phyloP scores from a whole-genome alignment of 2,329 filamentous ascomycete species.

The Chaetomiaceae sp. region DNA sequence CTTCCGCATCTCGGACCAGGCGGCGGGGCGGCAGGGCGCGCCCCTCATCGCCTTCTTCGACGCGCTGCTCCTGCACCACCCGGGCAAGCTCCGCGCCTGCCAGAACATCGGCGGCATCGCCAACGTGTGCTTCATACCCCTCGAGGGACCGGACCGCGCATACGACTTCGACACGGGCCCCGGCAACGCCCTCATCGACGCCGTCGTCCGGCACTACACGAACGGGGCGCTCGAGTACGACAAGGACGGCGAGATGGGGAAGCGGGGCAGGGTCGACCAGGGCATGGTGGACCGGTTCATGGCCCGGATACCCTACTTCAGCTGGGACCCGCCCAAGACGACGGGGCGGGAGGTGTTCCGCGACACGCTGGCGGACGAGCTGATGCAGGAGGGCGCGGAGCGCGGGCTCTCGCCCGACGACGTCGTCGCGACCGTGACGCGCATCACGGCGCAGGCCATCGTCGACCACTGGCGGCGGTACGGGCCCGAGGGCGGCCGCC shows the following conservation, averaged over 20 bases:
- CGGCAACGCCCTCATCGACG: slow-evolving; percentile 54
- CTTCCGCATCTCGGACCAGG: slow-evolving; percentile 53
- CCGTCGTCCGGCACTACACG: slow-evolving; percentile 51
- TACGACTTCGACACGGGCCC: slow-evolving; percentile 54
- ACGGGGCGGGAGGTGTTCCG: slow-evolving; percentile 58
- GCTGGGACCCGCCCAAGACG: slow-evolving; percentile 48
- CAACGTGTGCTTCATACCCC: slow-evolving; percentile 57
- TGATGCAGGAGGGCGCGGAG: slow-evolving; percentile 45
- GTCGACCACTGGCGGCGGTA: slow-evolving; percentile 46
- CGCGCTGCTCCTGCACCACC: slow-evolving; percentile 51
- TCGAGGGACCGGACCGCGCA: slow-evolving; percentile 37
- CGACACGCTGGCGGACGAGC: slow-evolving; percentile 49
- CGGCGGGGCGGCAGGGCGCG: slow-evolving; percentile 51
- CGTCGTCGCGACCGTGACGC: slow-evolving; percentile 54
- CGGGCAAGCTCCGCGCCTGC: slow-evolving; percentile 52
- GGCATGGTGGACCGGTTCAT: slow-evolving; percentile 50
- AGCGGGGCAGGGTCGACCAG: slow-evolving; percentile 45
- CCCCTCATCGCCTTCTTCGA: slow-evolving; percentile 57
- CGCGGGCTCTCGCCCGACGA: slow-evolving; percentile 46
- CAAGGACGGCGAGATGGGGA: slow-evolving; percentile 47
- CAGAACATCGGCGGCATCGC: slow-evolving; percentile 60
- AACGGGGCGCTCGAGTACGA: slow-evolving; percentile 48
- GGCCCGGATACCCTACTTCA: slow-evolving; percentile 44
- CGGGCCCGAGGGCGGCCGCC: slow-evolving; percentile 39
- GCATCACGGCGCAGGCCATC: slow-evolving; percentile 56